Evolutionary conservation across 140 eudicot species (phyloP), one percentile per base, ranked within the genome.

Genomic region (Flaveria floridana): DNA sequence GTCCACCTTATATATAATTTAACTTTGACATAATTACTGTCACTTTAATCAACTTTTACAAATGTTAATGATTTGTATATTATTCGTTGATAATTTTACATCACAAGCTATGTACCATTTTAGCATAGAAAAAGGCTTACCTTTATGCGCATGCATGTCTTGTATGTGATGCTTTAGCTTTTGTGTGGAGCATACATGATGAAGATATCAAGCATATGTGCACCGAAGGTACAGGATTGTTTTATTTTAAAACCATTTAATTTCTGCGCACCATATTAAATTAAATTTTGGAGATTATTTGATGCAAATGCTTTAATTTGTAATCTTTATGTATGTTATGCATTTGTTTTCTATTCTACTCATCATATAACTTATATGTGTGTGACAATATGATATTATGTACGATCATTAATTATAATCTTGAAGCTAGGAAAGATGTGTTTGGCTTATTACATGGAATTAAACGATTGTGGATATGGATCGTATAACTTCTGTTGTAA

Each of bases 101-200:
- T 58, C 37, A 21, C 7, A 44, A 30, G 11, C 7, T 34, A 19
- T 65, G 37, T 44, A 66, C 26, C 9, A 23, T 13, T 69, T 46
- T 50, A 70, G 42, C 42, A 51, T 25, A 70, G 75, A 26, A 51
- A 70, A 70, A 28, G 30, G n/a, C 12, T 15, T 51, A 34, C 50
- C 75, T 70, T 72, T 73, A 73, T 73, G 48, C 70, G 78, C 78
- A 62, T 74, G 78, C 78, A 61, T 61, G 61, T 61, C 59, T 44
- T 74, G 61, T 23, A 61, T 74, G 69, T 59, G 46, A 48, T 74
- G 69, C 78, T 74, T 74, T 64, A 74, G 71, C 78, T 74, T 74
- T 74, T 74, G 52, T 61, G 59, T 42, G 25, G 61, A 61, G 46
- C 61, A 73, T 74, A 15, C 41, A 34, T 34, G 41, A 74, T 74